Conservation (phyloP, 2,329 filamentous ascomycete species). For the Apiospora malaysiana region DNA sequence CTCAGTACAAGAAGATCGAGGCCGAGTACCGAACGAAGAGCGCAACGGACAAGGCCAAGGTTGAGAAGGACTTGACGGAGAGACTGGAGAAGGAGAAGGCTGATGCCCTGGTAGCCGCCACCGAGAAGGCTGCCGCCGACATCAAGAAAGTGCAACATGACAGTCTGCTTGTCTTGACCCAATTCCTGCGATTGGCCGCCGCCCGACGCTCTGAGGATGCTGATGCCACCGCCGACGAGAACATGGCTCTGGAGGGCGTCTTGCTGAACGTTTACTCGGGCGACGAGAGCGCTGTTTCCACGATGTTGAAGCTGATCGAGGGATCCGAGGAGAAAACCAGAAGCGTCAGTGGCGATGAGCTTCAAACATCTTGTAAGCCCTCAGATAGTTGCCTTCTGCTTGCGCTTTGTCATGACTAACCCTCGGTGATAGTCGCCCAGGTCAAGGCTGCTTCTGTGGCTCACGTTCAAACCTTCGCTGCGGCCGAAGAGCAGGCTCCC, state of each 20-base stretch:
- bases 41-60: slow-evolving; percentile 62
- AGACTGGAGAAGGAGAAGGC: slow-evolving; percentile 60
- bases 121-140: slow-evolving; percentile 61
- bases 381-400: background rate
- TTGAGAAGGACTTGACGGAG: slow-evolving; percentile 62
- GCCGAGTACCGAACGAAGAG: slow-evolving; percentile 70
- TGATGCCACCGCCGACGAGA: slow-evolving; percentile 71
- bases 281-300: slow-evolving; percentile 74
- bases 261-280: slow-evolving; percentile 80
- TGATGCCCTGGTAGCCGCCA: slow-evolving; percentile 57
- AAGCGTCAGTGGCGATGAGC: slow-evolving; percentile 67
- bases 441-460: slow-evolving; percentile 62
- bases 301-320: slow-evolving; percentile 79
- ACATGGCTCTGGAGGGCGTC: slow-evolving; percentile 80
- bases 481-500: slow-evolving; percentile 42
- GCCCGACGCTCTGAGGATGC: slow-evolving; percentile 74
- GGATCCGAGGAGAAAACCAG: slow-evolving; percentile 70
- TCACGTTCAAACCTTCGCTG: slow-evolving; percentile 48
- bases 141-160: slow-evolving; percentile 63
- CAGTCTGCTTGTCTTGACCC: slow-evolving; percentile 73
- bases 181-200: slow-evolving; percentile 81
- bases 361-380: slow-evolving; percentile 74
- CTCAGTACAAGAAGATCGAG: slow-evolving; percentile 77
- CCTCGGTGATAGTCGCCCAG: slow-evolving; percentile 52
- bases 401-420: slow-evolving; percentile 25